Percentiles rank a stretch among this genome's conserved stretches.
Conservation (phyloP, 2,329 filamentous ascomycete genomes). For the Botrytis sinoallii region DNA sequence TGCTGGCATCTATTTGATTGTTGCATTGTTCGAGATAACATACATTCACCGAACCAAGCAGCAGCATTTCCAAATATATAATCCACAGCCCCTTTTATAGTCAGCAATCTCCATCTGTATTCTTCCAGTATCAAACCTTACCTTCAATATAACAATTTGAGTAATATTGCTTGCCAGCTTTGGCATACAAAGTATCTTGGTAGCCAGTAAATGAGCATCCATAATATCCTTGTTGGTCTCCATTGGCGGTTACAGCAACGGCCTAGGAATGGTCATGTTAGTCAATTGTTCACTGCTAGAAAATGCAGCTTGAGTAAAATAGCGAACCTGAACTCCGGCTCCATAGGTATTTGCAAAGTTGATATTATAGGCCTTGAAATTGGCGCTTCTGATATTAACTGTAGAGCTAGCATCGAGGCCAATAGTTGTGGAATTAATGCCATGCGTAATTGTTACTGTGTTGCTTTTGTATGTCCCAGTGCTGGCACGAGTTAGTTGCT, state of each 20-base stretch:
- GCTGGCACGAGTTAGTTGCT: not conserved
- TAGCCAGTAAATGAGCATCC: slow-evolving; percentile 51
- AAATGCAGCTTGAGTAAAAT: not conserved
- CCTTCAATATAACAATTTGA: slow-evolving; percentile 54
- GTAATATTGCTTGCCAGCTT: slow-evolving; percentile 53
- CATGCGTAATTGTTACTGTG: slow-evolving; percentile 5
- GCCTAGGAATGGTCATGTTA: slow-evolving; percentile 38
- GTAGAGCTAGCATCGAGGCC: slow-evolving; percentile 9
- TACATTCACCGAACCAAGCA: slow-evolving; percentile 17
- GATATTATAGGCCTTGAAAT: slow-evolving; percentile 10
- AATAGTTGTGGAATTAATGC: not conserved
- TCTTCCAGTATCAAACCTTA: not conserved
- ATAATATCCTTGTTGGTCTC: slow-evolving; percentile 51
- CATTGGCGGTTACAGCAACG: slow-evolving; percentile 51
- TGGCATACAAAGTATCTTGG: slow-evolving; percentile 51
- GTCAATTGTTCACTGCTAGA: not conserved
- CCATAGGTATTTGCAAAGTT: slow-evolving; percentile 14
- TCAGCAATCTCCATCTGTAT: not conserved
- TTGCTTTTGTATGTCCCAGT: slow-evolving; percentile 2
- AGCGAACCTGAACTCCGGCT: slow-evolving; percentile 12
- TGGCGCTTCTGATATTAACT: not conserved
- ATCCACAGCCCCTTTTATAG: slow-evolving; percentile 2
- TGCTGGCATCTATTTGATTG: not conserved
- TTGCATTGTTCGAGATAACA: not conserved
- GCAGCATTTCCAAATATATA: slow-evolving; percentile 14